Evolutionary conservation across 2,329 filamentous ascomycete genomes (phyloP).

Genomic region (Aspergillus pseudotamarii): DNA sequence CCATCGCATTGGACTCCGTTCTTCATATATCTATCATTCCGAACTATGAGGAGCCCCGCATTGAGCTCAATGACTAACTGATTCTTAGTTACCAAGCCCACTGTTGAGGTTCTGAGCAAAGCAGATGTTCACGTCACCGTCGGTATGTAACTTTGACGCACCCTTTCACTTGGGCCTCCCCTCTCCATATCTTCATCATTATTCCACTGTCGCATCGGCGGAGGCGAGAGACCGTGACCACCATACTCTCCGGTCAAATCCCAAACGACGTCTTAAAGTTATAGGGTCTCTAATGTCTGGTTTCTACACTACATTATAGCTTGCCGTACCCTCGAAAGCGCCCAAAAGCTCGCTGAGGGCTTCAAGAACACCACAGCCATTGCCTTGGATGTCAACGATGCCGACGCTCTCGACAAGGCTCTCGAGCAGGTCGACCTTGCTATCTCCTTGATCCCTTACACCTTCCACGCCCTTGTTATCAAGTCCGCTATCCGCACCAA

Average conservation of each 20-base stretch:
- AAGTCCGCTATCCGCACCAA: constrained; percentile 90
- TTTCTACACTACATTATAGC: constrained; percentile 52
- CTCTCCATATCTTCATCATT: neutral
- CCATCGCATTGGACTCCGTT: constrained; percentile 1
- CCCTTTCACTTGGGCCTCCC: neutral
- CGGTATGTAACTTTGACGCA: constrained; percentile 50
- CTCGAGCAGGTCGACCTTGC: constrained; percentile 78
- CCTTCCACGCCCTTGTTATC: constrained; percentile 84
- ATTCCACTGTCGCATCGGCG: neutral
- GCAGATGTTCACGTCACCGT: constrained; percentile 67
- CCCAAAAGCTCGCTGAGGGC: constrained; percentile 72
- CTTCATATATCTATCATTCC: neutral
- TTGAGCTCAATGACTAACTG: constrained; percentile 9
- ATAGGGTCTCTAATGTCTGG: constrained; percentile 1
- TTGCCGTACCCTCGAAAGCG: constrained; percentile 77
- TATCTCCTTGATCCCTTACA: constrained; percentile 88
- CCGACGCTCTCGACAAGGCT: constrained; percentile 74
- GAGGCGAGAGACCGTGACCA: neutral
- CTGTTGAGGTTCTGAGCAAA: constrained; percentile 64
- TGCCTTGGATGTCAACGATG: constrained; percentile 80
- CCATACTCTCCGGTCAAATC: neutral
- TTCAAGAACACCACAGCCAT: constrained; percentile 75
- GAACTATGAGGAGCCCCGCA: constrained; percentile 18
- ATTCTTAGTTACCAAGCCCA: constrained; percentile 59
- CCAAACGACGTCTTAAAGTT: neutral